Conservation (phyloP, 1,139 yeast genomes). For the Blastobotrys persicus region DNA sequence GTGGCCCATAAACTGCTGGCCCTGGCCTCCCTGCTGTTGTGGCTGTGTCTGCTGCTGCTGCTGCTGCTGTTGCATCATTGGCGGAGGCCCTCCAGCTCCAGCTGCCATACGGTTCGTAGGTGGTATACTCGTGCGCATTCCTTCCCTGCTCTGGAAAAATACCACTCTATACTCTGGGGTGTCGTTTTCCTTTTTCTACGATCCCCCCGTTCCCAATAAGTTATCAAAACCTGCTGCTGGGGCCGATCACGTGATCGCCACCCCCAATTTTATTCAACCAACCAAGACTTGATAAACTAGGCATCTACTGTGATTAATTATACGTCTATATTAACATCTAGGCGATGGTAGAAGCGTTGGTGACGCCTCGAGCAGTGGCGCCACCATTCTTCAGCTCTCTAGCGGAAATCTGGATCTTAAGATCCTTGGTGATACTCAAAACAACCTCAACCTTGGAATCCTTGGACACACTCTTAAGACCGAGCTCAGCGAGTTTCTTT, state of each 20-base stretch:
- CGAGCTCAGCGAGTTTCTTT: constrained; percentile 72
- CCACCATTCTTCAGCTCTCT: constrained; percentile 75
- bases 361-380: constrained; percentile 36
- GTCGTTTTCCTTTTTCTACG: no score
- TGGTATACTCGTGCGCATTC: constrained; percentile 6
- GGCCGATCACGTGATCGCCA: not conserved
- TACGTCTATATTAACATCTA: constrained; percentile 14
- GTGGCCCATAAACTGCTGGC: constrained; percentile 3
- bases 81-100: constrained; percentile 9
- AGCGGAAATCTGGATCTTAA: constrained; percentile 76
- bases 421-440: constrained; percentile 81
- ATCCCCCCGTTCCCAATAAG: no score
- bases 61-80: constrained; percentile 9
- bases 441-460: constrained; percentile 72
- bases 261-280: not conserved
- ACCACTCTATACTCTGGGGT: no score
- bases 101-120: constrained; percentile 7
- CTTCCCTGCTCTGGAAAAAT: not conserved
- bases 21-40: not conserved
- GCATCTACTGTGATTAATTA: not conserved
- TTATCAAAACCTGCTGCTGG: no score
- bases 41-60: constrained; percentile 1
- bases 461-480: constrained; percentile 68
- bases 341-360: constrained; percentile 24
- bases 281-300: not conserved